A percentile compares a stretch with the other conserved stretches of the same genome.
Conservation (phyloP, 148 eudicot species). For the Fagopyrum tataricum region DNA sequence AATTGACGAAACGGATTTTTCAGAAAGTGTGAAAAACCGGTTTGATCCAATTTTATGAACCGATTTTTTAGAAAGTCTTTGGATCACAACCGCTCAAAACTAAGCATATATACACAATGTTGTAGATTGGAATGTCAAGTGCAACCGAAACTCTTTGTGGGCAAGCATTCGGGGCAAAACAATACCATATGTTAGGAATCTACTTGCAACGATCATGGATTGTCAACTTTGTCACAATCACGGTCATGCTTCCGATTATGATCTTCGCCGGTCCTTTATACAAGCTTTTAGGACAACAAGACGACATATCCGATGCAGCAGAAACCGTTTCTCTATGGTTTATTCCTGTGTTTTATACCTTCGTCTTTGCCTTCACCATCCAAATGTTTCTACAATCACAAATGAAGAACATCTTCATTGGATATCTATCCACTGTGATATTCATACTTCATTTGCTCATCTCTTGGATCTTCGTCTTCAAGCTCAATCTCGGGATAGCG, state of each 20-base stretch:
- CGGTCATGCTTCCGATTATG: conserved; percentile 19
- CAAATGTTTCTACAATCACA: conserved; percentile 71
- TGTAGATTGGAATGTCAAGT: not conserved
- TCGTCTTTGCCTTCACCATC: conserved; percentile 10
- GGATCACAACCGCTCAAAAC: too few relatives aligned
- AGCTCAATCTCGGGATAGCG: not conserved
- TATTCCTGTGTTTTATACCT: conserved; percentile 35
- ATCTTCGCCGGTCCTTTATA: conserved; percentile 30
- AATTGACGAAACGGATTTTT: too few relatives aligned
- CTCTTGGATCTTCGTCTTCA: conserved; percentile 34
- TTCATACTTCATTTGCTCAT: conserved; percentile 32
- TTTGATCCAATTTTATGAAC: too few relatives aligned
- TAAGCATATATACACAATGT: conserved; percentile 51
- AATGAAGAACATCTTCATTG: conserved; percentile 51
- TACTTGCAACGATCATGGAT: conserved; percentile 68
- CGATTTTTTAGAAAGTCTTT: too few relatives aligned
- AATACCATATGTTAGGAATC: conserved; percentile 63
- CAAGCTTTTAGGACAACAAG: conserved; percentile 34
- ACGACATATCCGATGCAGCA: conserved; percentile 32
- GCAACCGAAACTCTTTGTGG: conserved; percentile 31
- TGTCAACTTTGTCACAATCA: conserved; percentile 31
- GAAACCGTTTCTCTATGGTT: conserved; percentile 49
- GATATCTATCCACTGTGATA: conserved; percentile 30
- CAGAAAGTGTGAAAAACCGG: too few relatives aligned
- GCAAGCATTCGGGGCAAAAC: conserved; percentile 70